phyloP scores from a whole-genome alignment of 768 basidiomycete species.

The Fomitopsis pulvina region DNA sequence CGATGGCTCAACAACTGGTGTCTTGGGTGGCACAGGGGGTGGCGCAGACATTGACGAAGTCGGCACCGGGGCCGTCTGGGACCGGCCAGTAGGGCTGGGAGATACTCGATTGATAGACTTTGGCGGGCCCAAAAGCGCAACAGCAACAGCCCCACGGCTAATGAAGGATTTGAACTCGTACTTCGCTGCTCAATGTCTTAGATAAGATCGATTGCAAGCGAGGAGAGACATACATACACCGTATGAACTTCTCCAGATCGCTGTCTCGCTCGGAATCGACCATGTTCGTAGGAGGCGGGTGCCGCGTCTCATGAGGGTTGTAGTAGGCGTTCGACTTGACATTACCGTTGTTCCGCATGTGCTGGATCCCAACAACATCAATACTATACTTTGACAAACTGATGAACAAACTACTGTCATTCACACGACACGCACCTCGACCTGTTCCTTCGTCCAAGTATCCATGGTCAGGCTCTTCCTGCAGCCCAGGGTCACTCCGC shows the following conservation, averaged over 20 bases:
- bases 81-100: constrained; percentile 10
- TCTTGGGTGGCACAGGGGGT: constrained; percentile 8
- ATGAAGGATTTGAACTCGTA: constrained; percentile 74
- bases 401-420: too few relatives aligned
- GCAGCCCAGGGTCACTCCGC: not conserved
- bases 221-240: constrained; percentile 45
- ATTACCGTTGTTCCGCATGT: constrained; percentile 80
- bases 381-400: constrained; percentile 11
- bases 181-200: constrained; percentile 54
- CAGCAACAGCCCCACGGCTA: constrained; percentile 25
- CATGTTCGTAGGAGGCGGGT: constrained; percentile 79
- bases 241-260: constrained; percentile 87
- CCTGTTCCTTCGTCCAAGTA: constrained; percentile 82
- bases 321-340: constrained; percentile 69
- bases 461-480: constrained; percentile 92
- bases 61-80: constrained; percentile 16
- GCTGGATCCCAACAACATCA: constrained; percentile 31
- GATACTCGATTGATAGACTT: constrained; percentile 18
- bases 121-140: constrained; percentile 25
- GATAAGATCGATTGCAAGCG: not conserved
- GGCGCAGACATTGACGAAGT: constrained; percentile 12
- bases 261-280: constrained; percentile 78
- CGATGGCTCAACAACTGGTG: not conserved
- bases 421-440: constrained; percentile 55
- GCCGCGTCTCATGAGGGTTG: constrained; percentile 75